A percentile compares a stretch with the other conserved stretches of the same genome.
Evolutionary conservation across 2,329 filamentous ascomycete genomes (phyloP).

Genomic region (Monosporascus sp.): DNA sequence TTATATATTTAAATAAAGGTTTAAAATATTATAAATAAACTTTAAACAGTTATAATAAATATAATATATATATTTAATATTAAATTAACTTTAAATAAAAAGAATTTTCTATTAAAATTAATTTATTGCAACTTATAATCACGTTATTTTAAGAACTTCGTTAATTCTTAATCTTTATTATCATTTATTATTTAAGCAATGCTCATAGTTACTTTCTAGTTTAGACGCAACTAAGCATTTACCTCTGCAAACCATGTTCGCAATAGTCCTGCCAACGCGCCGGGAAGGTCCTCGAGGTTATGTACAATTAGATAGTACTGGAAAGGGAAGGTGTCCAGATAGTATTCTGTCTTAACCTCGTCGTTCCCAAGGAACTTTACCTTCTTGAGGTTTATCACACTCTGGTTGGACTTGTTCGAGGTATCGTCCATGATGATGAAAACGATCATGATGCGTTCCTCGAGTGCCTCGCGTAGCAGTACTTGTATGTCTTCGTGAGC

Average conservation of each 20-base stretch:
- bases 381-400: slow-evolving; percentile 83
- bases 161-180: too few species aligned
- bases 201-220: too few species aligned
- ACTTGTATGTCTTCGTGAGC: slow-evolving; percentile 79
- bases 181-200: too few species aligned
- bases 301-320: slow-evolving; percentile 94
- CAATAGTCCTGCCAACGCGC: slow-evolving; percentile 78
- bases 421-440: slow-evolving; percentile 89
- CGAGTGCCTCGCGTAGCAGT: slow-evolving; percentile 79
- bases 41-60: too few species aligned
- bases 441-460: slow-evolving; percentile 95
- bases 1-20: too few species aligned
- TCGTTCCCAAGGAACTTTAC: slow-evolving; percentile 67
- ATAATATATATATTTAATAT: too few species aligned
- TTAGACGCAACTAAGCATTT: slow-evolving; percentile 29
- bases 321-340: slow-evolving; percentile 95
- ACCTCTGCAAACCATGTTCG: slow-evolving; percentile 92
- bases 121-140: too few species aligned
- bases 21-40: too few species aligned
- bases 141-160: too few species aligned
- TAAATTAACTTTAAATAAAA: too few species aligned
- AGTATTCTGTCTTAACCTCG: slow-evolving; percentile 77
- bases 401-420: slow-evolving; percentile 42
- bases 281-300: slow-evolving; percentile 84
- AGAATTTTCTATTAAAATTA: too few species aligned